Evolutionary conservation across 768 basidiomycete genomes (phyloP).

Genomic region (Tylopilus sp.): DNA sequence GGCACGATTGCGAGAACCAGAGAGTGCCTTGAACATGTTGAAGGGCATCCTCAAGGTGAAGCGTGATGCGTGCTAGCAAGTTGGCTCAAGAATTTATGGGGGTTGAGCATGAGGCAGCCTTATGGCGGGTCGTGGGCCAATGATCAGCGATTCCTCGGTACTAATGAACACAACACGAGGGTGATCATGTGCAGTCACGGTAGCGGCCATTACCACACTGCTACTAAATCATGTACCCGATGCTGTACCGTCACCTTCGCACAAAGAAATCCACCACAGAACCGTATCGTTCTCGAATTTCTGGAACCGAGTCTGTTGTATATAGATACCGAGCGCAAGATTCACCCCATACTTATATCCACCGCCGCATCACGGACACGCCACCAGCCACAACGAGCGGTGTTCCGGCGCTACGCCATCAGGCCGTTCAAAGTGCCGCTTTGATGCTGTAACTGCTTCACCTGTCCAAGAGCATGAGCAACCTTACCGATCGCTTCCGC

Average conservation of each 20-base stretch:
- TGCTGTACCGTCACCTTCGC: not conserved
- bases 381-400: conserved; percentile 10
- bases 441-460: conserved; percentile 54
- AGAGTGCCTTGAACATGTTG: conserved; percentile 36
- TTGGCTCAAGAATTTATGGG: conserved; percentile 27
- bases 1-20: conserved; percentile 31
- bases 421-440: conserved; percentile 5
- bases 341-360: not conserved
- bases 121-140: conserved; percentile 32
- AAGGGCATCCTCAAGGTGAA: conserved; percentile 32
- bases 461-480: conserved; percentile 55
- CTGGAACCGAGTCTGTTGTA: not conserved
- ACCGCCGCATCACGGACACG: conserved; percentile 8
- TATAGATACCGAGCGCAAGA: not conserved
- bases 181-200: not conserved
- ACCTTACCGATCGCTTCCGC: conserved; percentile 73
- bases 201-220: not conserved
- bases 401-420: conserved; percentile 12
- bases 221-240: not conserved
- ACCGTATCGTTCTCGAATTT: not conserved
- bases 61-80: conserved; percentile 11
- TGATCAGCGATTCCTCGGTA: conserved; percentile 1
- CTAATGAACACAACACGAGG: conserved; percentile 9
- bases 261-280: conserved; percentile 1
- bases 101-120: conserved; percentile 27